A percentile compares a stretch with the other conserved stretches of the same genome.
Conservation (phyloP, 2,329 filamentous ascomycete species). For the Chrysoporthe puriensis region DNA sequence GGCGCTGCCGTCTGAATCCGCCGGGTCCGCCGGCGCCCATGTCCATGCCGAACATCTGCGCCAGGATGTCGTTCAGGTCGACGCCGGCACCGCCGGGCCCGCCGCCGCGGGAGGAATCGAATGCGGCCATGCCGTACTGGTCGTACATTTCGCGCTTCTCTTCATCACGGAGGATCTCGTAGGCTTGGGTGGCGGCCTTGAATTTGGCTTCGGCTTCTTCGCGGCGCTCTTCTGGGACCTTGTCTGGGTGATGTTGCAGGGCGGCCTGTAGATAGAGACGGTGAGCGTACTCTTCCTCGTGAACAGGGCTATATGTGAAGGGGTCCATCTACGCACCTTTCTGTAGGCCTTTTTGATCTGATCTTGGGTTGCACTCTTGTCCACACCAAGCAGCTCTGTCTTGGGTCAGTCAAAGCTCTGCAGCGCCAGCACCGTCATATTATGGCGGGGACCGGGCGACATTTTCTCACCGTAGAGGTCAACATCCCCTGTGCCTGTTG, state of each 20-base stretch:
- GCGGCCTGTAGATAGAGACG: slow-evolving; percentile 63
- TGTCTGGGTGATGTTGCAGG: slow-evolving; percentile 89
- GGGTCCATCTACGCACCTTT: slow-evolving; percentile 63
- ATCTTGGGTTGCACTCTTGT: slow-evolving; percentile 70
- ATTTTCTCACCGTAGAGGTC: slow-evolving; percentile 59
- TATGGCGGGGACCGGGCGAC: not conserved
- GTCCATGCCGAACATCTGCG: slow-evolving; percentile 87
- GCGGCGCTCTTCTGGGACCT: slow-evolving; percentile 84
- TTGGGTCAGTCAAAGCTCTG: slow-evolving; percentile 16
- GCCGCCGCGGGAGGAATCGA: slow-evolving; percentile 72
- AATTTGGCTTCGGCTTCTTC: slow-evolving; percentile 87
- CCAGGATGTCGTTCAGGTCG: slow-evolving; percentile 90
- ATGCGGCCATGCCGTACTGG: slow-evolving; percentile 92
- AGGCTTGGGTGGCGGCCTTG: slow-evolving; percentile 90
- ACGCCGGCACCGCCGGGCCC: slow-evolving; percentile 68
- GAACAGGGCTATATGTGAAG: not conserved
- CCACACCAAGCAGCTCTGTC: slow-evolving; percentile 77
- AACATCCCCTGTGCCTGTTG: slow-evolving; percentile 48
- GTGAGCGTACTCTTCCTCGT: slow-evolving; percentile 28
- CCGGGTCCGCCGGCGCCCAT: slow-evolving; percentile 54
- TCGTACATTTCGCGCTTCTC: slow-evolving; percentile 93
- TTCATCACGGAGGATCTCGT: slow-evolving; percentile 97
- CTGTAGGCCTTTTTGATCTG: slow-evolving; percentile 96
- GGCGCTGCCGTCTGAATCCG: slow-evolving; percentile 56
- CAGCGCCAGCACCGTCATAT: not conserved